These are phyloP conservation scores for Nosema muscidifuracis DNA, from an alignment of 371 early-diverging fungal genomes.

Conservation along the genomic window DNA sequence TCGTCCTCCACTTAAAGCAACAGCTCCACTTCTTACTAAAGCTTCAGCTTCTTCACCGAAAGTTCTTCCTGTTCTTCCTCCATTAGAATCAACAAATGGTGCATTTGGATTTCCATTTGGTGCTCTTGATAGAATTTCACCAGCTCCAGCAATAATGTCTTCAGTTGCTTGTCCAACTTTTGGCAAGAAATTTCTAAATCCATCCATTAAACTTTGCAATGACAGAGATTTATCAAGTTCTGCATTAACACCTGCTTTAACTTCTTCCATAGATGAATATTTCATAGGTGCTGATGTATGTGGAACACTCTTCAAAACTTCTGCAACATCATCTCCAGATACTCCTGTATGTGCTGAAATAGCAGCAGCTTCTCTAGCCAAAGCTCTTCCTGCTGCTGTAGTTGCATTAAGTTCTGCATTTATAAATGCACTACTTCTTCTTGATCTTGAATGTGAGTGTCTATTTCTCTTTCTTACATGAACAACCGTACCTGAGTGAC, in stretches of 20 bases:
- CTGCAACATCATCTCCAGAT: background rate
- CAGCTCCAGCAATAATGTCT: background rate
- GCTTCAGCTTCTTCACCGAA: background rate
- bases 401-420: background rate
- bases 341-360: background rate
- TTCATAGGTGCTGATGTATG: background rate
- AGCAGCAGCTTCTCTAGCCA: background rate
- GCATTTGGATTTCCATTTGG: background rate
- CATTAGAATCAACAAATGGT: background rate
- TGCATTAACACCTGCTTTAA: constrained; percentile 6
- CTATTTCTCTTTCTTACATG: background rate
- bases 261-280: constrained; percentile 1
- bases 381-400: background rate
- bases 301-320: no score
- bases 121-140: background rate
- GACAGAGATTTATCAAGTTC: background rate
- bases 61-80: background rate
- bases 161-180: background rate
- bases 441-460: background rate
- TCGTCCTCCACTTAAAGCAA: no score
- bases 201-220: background rate
- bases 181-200: background rate
- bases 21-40: background rate
- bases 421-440: background rate
- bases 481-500: background rate